These are phyloP conservation scores for Microthlaspi erraticum DNA, from an alignment of 345 rosid genomes.

Conservation along the genomic window DNA sequence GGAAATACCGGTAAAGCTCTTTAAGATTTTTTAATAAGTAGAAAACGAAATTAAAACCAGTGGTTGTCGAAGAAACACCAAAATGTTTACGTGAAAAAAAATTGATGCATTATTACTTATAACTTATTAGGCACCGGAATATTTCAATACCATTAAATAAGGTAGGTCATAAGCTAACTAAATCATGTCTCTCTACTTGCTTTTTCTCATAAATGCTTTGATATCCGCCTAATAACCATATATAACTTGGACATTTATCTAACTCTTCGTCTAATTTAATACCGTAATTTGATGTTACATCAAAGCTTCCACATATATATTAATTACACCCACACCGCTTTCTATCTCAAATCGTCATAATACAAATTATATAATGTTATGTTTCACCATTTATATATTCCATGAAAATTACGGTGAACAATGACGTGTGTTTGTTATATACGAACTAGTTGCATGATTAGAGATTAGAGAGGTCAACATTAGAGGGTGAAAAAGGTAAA, in stretches of 20 bases:
- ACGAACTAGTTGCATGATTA: slow-evolving; percentile 41
- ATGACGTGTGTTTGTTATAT: slow-evolving; percentile 20
- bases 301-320: slow-evolving; percentile 31
- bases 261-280: slow-evolving; percentile 47
- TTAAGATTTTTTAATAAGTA: not conserved
- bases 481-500: slow-evolving; percentile 50
- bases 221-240: slow-evolving; percentile 51
- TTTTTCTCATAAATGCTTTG: slow-evolving; percentile 57
- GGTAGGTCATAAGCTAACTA: slow-evolving; percentile 71
- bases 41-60: slow-evolving; percentile 7
- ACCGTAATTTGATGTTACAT: slow-evolving; percentile 43
- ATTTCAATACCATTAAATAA: slow-evolving; percentile 54
- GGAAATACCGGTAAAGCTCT: slow-evolving; percentile 16
- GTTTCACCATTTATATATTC: slow-evolving; percentile 29
- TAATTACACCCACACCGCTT: slow-evolving; percentile 25
- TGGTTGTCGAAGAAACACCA: slow-evolving; percentile 42
- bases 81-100: slow-evolving; percentile 13
- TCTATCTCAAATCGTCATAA: slow-evolving; percentile 13
- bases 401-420: slow-evolving; percentile 20
- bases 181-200: slow-evolving; percentile 52
- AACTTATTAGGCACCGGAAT: slow-evolving; percentile 47
- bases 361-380: not conserved
- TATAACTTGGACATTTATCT: slow-evolving; percentile 54
- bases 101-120: slow-evolving; percentile 14
- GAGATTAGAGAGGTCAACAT: slow-evolving; percentile 43